phyloP scores from a whole-genome alignment of 2,329 filamentous ascomycete species.

The Metarhizium humberi region DNA sequence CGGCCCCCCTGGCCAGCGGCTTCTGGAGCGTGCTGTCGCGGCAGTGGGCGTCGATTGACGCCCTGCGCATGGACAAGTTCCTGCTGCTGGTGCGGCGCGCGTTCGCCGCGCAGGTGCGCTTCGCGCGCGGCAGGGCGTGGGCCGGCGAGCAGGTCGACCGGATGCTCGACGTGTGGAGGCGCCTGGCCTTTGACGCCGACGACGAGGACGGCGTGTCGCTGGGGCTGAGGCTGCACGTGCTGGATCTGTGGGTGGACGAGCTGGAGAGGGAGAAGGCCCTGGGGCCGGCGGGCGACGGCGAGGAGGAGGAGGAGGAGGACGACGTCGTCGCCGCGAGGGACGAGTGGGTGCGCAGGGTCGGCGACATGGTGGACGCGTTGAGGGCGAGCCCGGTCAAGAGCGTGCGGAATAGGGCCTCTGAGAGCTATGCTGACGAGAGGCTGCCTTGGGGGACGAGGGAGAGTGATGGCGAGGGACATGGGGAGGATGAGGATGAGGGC shows the following conservation, averaged over 20 bases:
- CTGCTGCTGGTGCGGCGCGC: conserved; percentile 74
- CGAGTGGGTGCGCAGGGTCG: conserved; percentile 42
- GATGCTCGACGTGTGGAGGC: conserved; percentile 17
- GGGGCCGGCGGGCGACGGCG: conserved; percentile 11
- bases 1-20: conserved; percentile 43
- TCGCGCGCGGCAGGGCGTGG: conserved; percentile 26
- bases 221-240: conserved; percentile 74
- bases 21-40: conserved; percentile 64
- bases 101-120: conserved; percentile 58
- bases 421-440: conserved; percentile 65
- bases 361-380: conserved; percentile 47
- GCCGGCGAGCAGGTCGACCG: conserved; percentile 19
- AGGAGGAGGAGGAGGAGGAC: conserved; percentile 12
- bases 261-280: conserved; percentile 59
- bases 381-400: conserved; percentile 57
- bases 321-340: conserved; percentile 19
- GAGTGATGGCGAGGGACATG: conserved; percentile 27
- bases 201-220: conserved; percentile 56
- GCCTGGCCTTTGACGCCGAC: conserved; percentile 24
- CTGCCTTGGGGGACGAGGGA: conserved; percentile 46
- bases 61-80: conserved; percentile 85
- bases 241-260: conserved; percentile 92
- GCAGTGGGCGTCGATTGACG: conserved; percentile 68
- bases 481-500: conserved; percentile 27
- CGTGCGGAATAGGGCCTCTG: conserved; percentile 59